Percentiles rank a stretch among this genome's conserved stretches.
phyloP scores from a whole-genome alignment of 148 eudicot species.

The Arbutus unedo region DNA sequence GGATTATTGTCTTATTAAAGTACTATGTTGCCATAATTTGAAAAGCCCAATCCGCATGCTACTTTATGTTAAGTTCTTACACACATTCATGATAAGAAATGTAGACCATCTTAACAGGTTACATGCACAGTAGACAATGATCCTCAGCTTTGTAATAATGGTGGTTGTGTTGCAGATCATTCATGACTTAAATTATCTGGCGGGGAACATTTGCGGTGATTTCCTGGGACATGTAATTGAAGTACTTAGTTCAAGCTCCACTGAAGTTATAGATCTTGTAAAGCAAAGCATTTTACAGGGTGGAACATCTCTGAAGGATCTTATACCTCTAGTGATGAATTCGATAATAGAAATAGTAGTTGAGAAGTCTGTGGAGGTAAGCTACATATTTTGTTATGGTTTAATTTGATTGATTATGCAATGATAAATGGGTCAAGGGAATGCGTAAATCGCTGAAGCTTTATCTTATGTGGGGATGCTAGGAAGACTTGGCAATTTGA shows the following conservation, averaged over 20 bases:
- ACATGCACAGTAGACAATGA: neutral
- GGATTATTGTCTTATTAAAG: neutral
- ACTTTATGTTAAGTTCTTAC: neutral
- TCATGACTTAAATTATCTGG: slow-evolving; percentile 73
- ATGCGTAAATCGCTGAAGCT: neutral
- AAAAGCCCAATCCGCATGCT: neutral
- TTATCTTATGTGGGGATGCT: neutral
- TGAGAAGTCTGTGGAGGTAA: slow-evolving; percentile 83
- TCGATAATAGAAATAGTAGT: slow-evolving; percentile 61
- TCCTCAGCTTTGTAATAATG: neutral
- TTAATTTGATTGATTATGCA: neutral
- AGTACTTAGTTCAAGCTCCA: slow-evolving; percentile 68
- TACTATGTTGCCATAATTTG: neutral
- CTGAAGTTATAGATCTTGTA: slow-evolving; percentile 71
- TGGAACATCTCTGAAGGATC: slow-evolving; percentile 59
- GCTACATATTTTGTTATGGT: slow-evolving; percentile 18
- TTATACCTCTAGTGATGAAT: slow-evolving; percentile 44
- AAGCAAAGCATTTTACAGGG: slow-evolving; percentile 80
- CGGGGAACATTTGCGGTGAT: slow-evolving; percentile 51
- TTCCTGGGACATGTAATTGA: slow-evolving; percentile 55
- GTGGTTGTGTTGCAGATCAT: slow-evolving; percentile 56
- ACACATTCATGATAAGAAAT: neutral
- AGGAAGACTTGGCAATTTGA: neutral
- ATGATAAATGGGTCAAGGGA: neutral
- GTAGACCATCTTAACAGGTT: neutral